Evolutionary conservation across 1,284 basidiomycete species (phyloP).

Genomic region (Marasmius sp.): DNA sequence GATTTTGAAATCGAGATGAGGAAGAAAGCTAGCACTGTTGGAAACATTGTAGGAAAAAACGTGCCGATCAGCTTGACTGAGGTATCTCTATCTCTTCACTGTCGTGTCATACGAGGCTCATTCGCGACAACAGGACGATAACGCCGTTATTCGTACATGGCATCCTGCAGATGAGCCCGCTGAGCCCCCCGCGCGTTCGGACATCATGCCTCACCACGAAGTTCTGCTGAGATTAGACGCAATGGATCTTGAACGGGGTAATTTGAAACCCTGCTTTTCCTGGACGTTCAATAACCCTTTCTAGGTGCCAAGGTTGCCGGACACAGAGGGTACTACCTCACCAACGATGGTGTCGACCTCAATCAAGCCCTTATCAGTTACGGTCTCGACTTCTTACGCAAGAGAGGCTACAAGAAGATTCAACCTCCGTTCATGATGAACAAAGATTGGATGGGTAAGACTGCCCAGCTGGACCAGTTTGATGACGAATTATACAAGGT

Average conservation of each 20-base stretch:
- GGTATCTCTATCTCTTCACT: constrained; percentile 45
- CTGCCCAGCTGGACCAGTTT: constrained; percentile 96
- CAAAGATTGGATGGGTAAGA: constrained; percentile 96
- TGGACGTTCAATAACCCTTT: not conserved
- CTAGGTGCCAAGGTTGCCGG: constrained; percentile 89
- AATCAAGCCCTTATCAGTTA: constrained; percentile 97
- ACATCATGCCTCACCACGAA: constrained; percentile 95
- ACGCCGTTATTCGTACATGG: constrained; percentile 80
- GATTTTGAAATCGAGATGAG: constrained; percentile 82
- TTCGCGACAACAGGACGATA: constrained; percentile 71
- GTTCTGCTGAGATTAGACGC: constrained; percentile 92
- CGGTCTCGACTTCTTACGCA: constrained; percentile 90
- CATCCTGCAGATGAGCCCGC: constrained; percentile 80
- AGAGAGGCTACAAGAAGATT: constrained; percentile 87
- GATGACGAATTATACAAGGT: constrained; percentile 99
- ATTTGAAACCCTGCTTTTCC: constrained; percentile 11
- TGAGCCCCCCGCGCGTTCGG: constrained; percentile 51
- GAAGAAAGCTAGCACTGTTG: constrained; percentile 79
- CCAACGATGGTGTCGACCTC: constrained; percentile 93
- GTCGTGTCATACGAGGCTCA: not conserved
- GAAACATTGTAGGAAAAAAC: constrained; percentile 89
- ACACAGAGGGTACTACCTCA: constrained; percentile 96
- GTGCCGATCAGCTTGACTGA: constrained; percentile 89
- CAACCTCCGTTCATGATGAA: constrained; percentile 99
- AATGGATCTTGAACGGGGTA: constrained; percentile 95